These are phyloP conservation scores for Xylaria sp. DNA, from an alignment of 2,329 filamentous ascomycete genomes.

Conservation along the genomic window DNA sequence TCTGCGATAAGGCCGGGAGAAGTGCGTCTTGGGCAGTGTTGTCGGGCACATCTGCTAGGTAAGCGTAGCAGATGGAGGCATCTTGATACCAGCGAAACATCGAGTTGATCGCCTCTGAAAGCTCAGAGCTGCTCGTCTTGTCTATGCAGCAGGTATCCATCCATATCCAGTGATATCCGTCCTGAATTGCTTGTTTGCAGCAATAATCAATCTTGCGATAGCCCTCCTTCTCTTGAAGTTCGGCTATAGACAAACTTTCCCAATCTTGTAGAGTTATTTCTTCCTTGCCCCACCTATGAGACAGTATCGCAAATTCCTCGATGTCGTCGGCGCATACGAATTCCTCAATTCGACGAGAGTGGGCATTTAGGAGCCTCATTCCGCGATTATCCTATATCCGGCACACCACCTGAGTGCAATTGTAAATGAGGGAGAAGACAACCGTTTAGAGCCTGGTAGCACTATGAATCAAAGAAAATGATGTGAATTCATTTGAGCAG, in stretches of 20 bases:
- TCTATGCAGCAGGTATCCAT: slow-evolving; percentile 20
- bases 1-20: background rate
- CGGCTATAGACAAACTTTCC: background rate
- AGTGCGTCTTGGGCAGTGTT: slow-evolving; percentile 13
- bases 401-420: background rate
- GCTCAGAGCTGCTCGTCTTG: slow-evolving; percentile 3
- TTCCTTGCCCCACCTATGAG: slow-evolving; percentile 19
- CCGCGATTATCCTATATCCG: background rate
- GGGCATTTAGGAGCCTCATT: slow-evolving; percentile 16
- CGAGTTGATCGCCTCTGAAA: slow-evolving; percentile 1
- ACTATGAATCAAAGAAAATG: background rate
- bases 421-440: background rate
- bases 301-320: slow-evolving; percentile 17
- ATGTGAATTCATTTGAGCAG: background rate
- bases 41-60: slow-evolving; percentile 27
- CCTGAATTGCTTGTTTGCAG: slow-evolving; percentile 10
- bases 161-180: slow-evolving; percentile 20
- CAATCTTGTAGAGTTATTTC: slow-evolving; percentile 15
- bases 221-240: slow-evolving; percentile 4
- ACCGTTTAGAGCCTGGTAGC: background rate
- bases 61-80: slow-evolving; percentile 34
- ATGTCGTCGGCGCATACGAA: background rate
- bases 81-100: slow-evolving; percentile 35
- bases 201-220: slow-evolving; percentile 17
- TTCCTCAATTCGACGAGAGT: background rate